These are phyloP conservation scores for Solanum aculeatissimum DNA, from an alignment of 305 asterid species.

Conservation along the genomic window DNA sequence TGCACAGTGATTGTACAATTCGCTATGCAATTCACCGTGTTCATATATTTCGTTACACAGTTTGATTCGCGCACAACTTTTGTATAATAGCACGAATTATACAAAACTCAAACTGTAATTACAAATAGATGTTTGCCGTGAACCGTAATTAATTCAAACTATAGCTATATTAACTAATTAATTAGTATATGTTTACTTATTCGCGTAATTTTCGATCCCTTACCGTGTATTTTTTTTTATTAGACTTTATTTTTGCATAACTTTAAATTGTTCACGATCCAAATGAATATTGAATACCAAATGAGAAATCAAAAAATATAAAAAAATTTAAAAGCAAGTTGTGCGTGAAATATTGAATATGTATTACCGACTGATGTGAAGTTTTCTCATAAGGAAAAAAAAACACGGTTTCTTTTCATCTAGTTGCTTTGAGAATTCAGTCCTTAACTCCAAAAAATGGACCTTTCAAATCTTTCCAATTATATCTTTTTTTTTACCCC, in stretches of 20 bases:
- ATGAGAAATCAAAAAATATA: background rate
- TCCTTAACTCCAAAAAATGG: background rate
- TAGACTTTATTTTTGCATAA: fast-evolving
- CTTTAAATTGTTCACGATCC: fast-evolving
- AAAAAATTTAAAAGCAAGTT: background rate
- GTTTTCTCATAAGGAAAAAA: background rate
- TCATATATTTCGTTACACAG: no score
- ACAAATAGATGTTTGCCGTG: no score
- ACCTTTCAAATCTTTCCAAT: background rate
- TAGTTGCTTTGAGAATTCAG: constrained; percentile 1
- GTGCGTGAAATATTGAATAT: constrained; percentile 19
- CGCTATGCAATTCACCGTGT: no score
- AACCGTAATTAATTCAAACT: no score
- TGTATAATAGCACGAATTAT: no score
- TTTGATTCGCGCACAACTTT: no score
- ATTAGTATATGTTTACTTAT: no score
- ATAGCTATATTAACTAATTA: no score
- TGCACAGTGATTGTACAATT: no score
- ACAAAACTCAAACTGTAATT: no score
- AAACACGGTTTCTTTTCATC: constrained; percentile 3
- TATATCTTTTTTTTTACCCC: background rate
- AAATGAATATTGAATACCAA: background rate
- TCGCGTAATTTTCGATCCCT: no score
- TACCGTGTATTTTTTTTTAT: background rate
- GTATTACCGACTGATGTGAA: constrained; percentile 3